A percentile compares a stretch with the other conserved stretches of the same genome.
Conservation (phyloP, 108 stramenopile genomes). For the Nitzschia sp. region DNA sequence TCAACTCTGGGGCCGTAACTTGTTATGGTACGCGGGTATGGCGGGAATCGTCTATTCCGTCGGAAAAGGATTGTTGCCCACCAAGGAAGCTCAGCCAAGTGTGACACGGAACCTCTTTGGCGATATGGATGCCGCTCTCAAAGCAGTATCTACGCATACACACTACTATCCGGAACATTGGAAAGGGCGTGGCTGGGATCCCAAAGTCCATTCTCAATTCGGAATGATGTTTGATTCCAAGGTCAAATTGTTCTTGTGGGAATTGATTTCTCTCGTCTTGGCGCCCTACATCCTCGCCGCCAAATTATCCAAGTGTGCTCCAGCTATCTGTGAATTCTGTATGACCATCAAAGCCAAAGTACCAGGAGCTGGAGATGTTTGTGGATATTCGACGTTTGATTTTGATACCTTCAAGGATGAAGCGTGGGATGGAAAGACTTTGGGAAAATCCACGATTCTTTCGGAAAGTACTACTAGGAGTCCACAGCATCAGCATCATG, state of each 20-base stretch:
- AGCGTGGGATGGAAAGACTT: constrained; percentile 63
- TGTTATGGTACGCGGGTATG: constrained; percentile 91
- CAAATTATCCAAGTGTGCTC: constrained; percentile 83
- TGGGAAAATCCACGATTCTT: constrained; percentile 22
- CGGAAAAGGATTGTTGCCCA: constrained; percentile 73
- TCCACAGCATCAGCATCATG: background rate
- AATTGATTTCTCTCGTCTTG: constrained; percentile 80
- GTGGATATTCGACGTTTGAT: constrained; percentile 92
- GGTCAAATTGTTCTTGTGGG: constrained; percentile 69
- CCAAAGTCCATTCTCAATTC: constrained; percentile 64
- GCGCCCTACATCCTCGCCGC: constrained; percentile 89
- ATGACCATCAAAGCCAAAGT: constrained; percentile 69
- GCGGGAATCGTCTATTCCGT: constrained; percentile 80
- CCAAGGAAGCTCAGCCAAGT: constrained; percentile 51
- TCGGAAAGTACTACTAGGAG: background rate
- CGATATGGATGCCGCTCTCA: constrained; percentile 73
- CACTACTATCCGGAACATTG: constrained; percentile 91
- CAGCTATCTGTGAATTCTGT: constrained; percentile 83
- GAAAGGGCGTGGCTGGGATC: constrained; percentile 73
- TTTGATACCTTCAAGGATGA: constrained; percentile 85
- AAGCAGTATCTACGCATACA: constrained; percentile 75
- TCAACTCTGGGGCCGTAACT: constrained; percentile 88
- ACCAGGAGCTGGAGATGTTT: constrained; percentile 86
- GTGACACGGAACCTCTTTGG: constrained; percentile 56
- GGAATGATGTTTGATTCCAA: constrained; percentile 85